These are phyloP conservation scores for Phascolomyces articulosus DNA, from an alignment of 371 early-diverging fungal genomes.

Conservation along the genomic window DNA sequence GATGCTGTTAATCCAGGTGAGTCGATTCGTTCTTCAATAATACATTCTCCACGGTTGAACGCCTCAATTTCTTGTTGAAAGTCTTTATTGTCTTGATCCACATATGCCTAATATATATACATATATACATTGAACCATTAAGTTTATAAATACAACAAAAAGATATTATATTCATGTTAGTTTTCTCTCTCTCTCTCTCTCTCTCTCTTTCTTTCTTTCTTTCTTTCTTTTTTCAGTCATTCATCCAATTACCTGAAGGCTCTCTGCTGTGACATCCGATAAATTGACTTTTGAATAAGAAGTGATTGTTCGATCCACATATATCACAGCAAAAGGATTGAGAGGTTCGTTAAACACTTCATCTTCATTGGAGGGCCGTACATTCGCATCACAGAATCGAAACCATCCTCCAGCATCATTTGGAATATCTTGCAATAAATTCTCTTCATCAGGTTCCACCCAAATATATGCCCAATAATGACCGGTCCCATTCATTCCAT, in stretches of 20 bases:
- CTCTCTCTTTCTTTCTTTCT: neutral
- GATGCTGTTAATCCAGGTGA: neutral
- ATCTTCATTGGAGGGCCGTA: conserved; percentile 30
- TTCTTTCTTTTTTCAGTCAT: too few species aligned
- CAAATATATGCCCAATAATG: conserved; percentile 52
- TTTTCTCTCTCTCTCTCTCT: neutral
- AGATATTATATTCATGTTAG: neutral
- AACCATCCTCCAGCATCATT: conserved; percentile 34
- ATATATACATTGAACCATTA: too few species aligned
- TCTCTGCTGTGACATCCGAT: conserved; percentile 18
- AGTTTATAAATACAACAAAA: too few species aligned
- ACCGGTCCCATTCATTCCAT: conserved; percentile 43
- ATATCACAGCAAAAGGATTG: conserved; percentile 35
- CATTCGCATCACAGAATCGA: conserved; percentile 46
- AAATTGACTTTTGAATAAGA: neutral
- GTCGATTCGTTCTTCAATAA: neutral
- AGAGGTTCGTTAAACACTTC: conserved; percentile 29
- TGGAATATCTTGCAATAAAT: conserved; percentile 17
- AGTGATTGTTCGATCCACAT: conserved; percentile 16
- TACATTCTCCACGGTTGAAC: conserved; percentile 2
- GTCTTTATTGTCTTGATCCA: conserved; percentile 26
- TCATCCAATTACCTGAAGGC: conserved; percentile 31
- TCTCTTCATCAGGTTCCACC: conserved; percentile 25
- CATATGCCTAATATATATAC: conserved; percentile 20
- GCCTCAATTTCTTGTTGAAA: conserved; percentile 31